phyloP scores from a whole-genome alignment of 495 filamentous ascomycete species.

The Penicillium tannophilum region DNA sequence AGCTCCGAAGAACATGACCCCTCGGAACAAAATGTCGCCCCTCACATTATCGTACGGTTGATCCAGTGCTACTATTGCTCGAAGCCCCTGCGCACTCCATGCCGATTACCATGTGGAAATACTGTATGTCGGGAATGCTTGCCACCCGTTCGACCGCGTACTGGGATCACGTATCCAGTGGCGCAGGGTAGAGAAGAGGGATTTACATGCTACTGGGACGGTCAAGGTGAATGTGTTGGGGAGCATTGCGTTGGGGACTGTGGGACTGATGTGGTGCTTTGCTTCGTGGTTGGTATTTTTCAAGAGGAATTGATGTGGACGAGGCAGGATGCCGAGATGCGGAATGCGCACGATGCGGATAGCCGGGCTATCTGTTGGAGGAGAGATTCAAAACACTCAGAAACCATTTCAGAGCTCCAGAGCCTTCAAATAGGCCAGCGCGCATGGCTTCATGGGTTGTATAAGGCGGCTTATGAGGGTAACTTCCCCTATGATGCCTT shows the following conservation, averaged over 20 bases:
- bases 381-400: conserved; percentile 19
- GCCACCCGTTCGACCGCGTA: conserved; percentile 60
- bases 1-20: conserved; percentile 42
- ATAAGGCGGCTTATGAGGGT: conserved; percentile 34
- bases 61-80: conserved; percentile 79
- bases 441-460: conserved; percentile 33
- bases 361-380: conserved; percentile 46
- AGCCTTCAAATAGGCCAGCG: conserved; percentile 18
- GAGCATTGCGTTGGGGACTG: conserved; percentile 81
- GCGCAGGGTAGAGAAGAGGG: conserved; percentile 63
- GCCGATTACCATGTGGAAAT: conserved; percentile 83
- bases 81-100: conserved; percentile 63
- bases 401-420: conserved; percentile 2
- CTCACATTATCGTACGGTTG: conserved; percentile 60
- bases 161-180: conserved; percentile 74
- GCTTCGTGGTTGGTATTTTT: conserved; percentile 61
- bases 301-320: conserved; percentile 42
- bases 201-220: conserved; percentile 70
- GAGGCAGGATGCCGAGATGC: conserved; percentile 6
- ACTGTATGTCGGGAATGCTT: conserved; percentile 76
- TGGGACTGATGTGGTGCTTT: conserved; percentile 71
- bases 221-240: conserved; percentile 50
- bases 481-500: conserved; percentile 36
- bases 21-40: conserved; percentile 45
- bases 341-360: conserved; percentile 38